Evolutionary conservation across 2,329 filamentous ascomycete genomes (phyloP).

Genomic region (Claviceps lovelessii): DNA sequence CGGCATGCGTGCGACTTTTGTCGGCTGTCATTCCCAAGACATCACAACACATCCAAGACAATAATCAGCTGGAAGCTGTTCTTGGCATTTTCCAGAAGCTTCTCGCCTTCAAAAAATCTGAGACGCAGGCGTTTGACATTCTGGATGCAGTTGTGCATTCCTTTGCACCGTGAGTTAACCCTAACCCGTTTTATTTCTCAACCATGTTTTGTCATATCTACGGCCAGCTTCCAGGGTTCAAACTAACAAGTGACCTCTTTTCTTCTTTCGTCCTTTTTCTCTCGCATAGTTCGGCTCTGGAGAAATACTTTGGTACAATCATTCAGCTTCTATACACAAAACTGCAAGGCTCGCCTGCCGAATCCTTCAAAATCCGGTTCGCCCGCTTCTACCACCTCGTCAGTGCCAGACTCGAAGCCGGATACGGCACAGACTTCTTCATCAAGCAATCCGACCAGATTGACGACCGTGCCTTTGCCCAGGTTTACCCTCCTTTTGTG

Average conservation of each 20-base stretch:
- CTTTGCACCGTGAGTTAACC: conserved; percentile 50
- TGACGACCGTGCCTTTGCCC: conserved; percentile 65
- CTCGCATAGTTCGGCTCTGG: conserved; percentile 40
- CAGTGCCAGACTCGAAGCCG: conserved; percentile 60
- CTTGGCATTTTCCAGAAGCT: conserved; percentile 95
- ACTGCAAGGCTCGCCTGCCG: conserved; percentile 53
- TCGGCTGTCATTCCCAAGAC: conserved; percentile 72
- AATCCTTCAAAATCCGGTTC: conserved; percentile 75
- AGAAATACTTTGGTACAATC: conserved; percentile 66
- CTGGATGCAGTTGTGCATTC: conserved; percentile 65
- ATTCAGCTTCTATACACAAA: conserved; percentile 69
- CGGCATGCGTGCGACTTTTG: conserved; percentile 73
- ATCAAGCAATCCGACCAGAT: conserved; percentile 70
- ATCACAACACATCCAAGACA: conserved; percentile 54
- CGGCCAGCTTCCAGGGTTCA: not conserved
- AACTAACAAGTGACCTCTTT: not conserved
- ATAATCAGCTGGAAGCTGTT: conserved; percentile 73
- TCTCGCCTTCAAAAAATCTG: conserved; percentile 66
- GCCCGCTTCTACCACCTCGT: conserved; percentile 91
- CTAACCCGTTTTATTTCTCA: not conserved
- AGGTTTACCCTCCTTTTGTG: conserved; percentile 75
- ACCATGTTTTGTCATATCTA: not conserved
- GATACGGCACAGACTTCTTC: conserved; percentile 87
- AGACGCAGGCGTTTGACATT: conserved; percentile 77
- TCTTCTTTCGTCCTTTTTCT: not conserved